Percentiles rank a stretch among this genome's conserved stretches.
These are phyloP conservation scores for Kondoa subrosea DNA, from an alignment of 768 basidiomycete genomes.

Conservation along the genomic window DNA sequence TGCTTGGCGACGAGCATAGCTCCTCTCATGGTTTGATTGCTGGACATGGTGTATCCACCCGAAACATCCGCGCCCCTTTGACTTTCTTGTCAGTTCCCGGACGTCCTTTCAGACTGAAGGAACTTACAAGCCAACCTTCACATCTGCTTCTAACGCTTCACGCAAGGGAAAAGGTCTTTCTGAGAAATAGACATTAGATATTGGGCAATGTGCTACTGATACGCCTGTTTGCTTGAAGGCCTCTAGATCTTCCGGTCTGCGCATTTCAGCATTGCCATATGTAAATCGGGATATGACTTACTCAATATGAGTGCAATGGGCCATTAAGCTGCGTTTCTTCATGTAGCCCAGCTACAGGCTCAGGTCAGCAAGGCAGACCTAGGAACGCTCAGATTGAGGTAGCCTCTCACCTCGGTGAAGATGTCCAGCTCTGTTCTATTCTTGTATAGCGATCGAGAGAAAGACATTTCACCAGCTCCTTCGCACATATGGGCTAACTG, in stretches of 20 bases:
- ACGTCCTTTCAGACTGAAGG: background rate
- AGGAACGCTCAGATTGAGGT: conserved; percentile 17
- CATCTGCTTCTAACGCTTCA: conserved; percentile 48
- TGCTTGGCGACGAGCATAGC: conserved; percentile 56
- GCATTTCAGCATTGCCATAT: background rate
- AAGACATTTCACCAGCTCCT: conserved; percentile 41
- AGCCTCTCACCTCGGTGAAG: conserved; percentile 53
- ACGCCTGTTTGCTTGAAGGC: conserved; percentile 41
- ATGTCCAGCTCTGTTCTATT: conserved; percentile 51
- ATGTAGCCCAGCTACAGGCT: conserved; percentile 44
- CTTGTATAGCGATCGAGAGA: conserved; percentile 47
- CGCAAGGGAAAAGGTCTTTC: conserved; percentile 48
- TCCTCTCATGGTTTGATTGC: conserved; percentile 64
- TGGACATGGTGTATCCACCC: conserved; percentile 64
- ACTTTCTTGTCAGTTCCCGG: background rate
- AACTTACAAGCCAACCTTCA: conserved; percentile 48
- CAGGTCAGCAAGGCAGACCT: background rate
- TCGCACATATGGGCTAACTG: background rate
- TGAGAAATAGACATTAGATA: conserved; percentile 83
- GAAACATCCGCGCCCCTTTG: conserved; percentile 56
- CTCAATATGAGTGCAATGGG: conserved; percentile 69
- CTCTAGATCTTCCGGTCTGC: conserved; percentile 36
- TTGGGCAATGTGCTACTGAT: conserved; percentile 67
- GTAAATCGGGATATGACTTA: background rate
- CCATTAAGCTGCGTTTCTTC: conserved; percentile 53